phyloP scores from a whole-genome alignment of 2,329 filamentous ascomycete genomes.

The Fusarium denticulatum region DNA sequence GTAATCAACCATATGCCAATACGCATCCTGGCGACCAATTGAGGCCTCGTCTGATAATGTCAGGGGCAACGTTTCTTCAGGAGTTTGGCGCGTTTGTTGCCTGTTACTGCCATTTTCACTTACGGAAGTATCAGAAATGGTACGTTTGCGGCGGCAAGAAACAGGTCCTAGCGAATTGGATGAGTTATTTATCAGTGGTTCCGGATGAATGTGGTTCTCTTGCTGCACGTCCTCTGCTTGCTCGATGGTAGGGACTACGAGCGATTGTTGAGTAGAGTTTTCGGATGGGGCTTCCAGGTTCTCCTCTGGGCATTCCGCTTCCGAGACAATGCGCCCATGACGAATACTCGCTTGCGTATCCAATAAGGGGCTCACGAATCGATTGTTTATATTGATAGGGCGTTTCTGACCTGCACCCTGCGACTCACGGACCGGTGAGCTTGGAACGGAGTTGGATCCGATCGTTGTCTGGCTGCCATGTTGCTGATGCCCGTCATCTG shows the following conservation, averaged over 20 bases:
- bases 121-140: constrained; percentile 18
- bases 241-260: not conserved
- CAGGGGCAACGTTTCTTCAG: constrained; percentile 24
- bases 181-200: not conserved
- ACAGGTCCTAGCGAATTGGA: not conserved
- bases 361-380: not conserved
- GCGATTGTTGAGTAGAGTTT: not conserved
- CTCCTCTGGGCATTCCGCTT: not conserved
- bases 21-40: constrained; percentile 46
- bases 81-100: constrained; percentile 9
- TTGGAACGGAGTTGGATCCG: constrained; percentile 2
- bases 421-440: constrained; percentile 3
- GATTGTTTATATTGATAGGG: not conserved
- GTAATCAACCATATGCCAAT: constrained; percentile 47
- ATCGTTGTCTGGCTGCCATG: constrained; percentile 32
- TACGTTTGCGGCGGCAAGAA: constrained; percentile 31
- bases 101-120: not conserved
- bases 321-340: not conserved
- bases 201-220: not conserved
- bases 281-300: not conserved
- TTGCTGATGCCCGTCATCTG: not conserved
- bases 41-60: constrained; percentile 34
- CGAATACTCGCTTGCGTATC: constrained; percentile 10
- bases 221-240: not conserved
- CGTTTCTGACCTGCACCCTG: not conserved